Evolutionary conservation across 352 stramenopile genomes (phyloP).

Genomic region (Globisporangium orthogonon): DNA sequence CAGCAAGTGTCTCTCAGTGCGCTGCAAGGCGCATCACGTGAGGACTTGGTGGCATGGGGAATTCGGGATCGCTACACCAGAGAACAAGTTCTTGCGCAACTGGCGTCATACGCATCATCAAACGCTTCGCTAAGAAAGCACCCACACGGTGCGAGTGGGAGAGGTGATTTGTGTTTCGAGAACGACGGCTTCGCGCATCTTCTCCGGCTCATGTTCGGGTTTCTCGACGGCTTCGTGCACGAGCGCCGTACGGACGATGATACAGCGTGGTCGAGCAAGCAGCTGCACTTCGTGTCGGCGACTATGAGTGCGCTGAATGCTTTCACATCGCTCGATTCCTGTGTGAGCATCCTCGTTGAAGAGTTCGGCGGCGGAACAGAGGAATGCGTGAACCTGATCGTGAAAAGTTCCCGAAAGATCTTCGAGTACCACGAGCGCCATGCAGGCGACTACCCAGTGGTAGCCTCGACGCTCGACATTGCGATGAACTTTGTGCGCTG

Average conservation of each 20-base stretch:
- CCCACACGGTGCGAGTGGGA: not conserved
- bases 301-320: slow-evolving; percentile 36
- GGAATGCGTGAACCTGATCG: slow-evolving; percentile 48
- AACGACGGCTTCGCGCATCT: slow-evolving; percentile 49
- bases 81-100: slow-evolving; percentile 42
- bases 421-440: slow-evolving; percentile 57
- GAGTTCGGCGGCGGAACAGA: slow-evolving; percentile 36
- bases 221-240: slow-evolving; percentile 54
- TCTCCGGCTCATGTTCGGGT: slow-evolving; percentile 37
- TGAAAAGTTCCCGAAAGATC: slow-evolving; percentile 49
- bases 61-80: slow-evolving; percentile 43
- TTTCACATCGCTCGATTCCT: slow-evolving; percentile 23
- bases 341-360: slow-evolving; percentile 39
- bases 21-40: slow-evolving; percentile 47
- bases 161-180: slow-evolving; percentile 7
- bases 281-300: slow-evolving; percentile 41
- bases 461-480: slow-evolving; percentile 46
- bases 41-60: slow-evolving; percentile 68
- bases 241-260: slow-evolving; percentile 15
- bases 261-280: slow-evolving; percentile 18
- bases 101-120: slow-evolving; percentile 12
- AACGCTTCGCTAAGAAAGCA: not conserved
- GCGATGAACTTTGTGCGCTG: slow-evolving; percentile 53
- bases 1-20: slow-evolving; percentile 37
- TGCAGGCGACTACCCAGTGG: slow-evolving; percentile 36